Conservation (phyloP, 2,329 filamentous ascomycete genomes). For the Diaporthe eres region DNA sequence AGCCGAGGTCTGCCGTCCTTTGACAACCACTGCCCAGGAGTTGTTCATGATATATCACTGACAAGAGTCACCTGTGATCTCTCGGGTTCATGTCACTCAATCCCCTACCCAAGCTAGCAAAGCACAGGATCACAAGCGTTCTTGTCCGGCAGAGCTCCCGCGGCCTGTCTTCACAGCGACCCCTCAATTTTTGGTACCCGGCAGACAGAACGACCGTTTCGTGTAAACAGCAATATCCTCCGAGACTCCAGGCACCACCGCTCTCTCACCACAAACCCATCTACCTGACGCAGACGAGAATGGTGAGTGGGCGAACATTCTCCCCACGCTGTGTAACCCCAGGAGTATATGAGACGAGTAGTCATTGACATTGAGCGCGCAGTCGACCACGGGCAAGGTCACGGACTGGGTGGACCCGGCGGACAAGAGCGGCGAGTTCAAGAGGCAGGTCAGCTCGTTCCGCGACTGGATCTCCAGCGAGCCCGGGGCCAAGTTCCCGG, state of each 20-base stretch:
- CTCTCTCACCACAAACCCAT: no score
- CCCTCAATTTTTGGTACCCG: not conserved
- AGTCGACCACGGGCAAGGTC: conserved; percentile 63
- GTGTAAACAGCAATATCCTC: not conserved
- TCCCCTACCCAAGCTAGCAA: not conserved
- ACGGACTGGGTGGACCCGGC: conserved; percentile 86
- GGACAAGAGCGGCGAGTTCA: conserved; percentile 91
- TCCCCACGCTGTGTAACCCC: not conserved
- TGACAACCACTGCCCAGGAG: not conserved
- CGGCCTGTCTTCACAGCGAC: conserved; percentile 9
- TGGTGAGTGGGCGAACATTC: conserved; percentile 28
- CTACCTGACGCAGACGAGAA: conserved; percentile 36
- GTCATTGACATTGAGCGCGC: conserved; percentile 9
- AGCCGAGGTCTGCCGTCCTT: not conserved
- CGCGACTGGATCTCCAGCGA: conserved; percentile 83
- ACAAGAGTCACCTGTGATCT: not conserved
- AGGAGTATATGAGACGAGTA: not conserved
- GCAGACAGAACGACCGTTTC: not conserved
- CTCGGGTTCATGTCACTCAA: conserved; percentile 19
- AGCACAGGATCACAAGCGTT: not conserved
- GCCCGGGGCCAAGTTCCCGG: conserved; percentile 80
- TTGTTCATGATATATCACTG: not conserved
- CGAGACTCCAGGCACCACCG: not conserved
- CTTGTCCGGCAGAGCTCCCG: not conserved
- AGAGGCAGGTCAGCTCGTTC: conserved; percentile 87